phyloP scores from a whole-genome alignment of 192 early-diverging fungal species.

The Ramicandelaber brevisporus region DNA sequence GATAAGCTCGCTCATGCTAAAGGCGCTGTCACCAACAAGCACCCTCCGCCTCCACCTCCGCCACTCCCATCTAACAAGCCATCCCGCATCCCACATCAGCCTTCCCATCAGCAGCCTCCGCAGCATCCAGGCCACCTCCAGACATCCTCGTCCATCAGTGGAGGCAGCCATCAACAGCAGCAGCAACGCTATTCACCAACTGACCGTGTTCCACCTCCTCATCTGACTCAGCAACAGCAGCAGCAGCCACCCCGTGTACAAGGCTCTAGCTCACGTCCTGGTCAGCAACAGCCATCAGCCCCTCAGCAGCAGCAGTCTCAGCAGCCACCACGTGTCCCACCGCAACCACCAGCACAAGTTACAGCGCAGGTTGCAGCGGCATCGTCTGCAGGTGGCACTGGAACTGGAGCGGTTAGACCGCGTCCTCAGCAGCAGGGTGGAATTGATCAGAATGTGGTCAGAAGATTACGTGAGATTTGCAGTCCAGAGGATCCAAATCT shows the following conservation, averaged over 20 bases:
- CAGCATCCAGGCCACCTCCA: no score
- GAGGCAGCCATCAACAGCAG: conserved; percentile 11
- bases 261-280: no score
- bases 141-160: conserved; percentile 18
- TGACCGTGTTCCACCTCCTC: conserved; percentile 12
- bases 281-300: neutral
- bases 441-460: conserved; percentile 61
- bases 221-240: conserved; percentile 4
- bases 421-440: conserved; percentile 25
- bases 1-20: conserved; percentile 13
- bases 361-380: conserved; percentile 1
- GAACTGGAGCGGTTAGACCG: no score
- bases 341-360: conserved; percentile 4
- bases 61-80: no score
- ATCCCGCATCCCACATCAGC: no score
- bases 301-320: conserved; percentile 8
- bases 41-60: conserved; percentile 4
- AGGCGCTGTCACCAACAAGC: conserved; percentile 10
- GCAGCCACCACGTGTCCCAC: conserved; percentile 4
- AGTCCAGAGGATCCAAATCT: conserved; percentile 65
- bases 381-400: conserved; percentile 8
- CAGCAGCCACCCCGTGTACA: conserved; percentile 5
- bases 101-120: no score
- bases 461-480: conserved; percentile 56
- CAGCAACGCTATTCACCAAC: conserved; percentile 3